Conservation (phyloP, 2,329 filamentous ascomycete species). For the Fusarium palustre region DNA sequence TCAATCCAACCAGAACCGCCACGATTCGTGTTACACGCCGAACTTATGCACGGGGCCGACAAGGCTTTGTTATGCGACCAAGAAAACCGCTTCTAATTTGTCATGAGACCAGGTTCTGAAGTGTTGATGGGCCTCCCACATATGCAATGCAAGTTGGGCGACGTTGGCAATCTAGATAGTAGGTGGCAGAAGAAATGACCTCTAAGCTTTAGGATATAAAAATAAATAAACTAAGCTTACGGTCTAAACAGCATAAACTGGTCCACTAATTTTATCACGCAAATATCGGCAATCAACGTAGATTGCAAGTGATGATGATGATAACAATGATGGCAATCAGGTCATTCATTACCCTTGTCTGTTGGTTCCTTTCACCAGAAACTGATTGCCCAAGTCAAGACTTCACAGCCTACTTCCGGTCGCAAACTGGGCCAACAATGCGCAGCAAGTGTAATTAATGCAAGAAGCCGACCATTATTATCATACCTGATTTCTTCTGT, state of each 20-base stretch:
- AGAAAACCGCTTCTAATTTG: conserved; percentile 21
- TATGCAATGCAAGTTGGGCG: neutral
- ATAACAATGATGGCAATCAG: neutral
- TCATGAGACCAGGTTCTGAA: conserved; percentile 16
- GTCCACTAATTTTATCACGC: too few relatives aligned
- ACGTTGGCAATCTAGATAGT: too few relatives aligned
- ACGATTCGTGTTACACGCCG: conserved; percentile 1
- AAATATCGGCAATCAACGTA: neutral
- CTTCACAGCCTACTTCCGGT: conserved; percentile 16
- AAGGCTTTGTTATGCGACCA: neutral
- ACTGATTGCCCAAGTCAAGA: neutral
- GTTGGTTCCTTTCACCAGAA: too few relatives aligned
- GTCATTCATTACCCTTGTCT: too few relatives aligned
- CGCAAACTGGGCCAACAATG: neutral
- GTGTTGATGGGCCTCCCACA: conserved; percentile 40
- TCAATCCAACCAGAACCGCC: conserved; percentile 20
- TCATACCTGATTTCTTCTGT: neutral
- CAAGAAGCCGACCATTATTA: neutral
- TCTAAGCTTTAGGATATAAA: too few relatives aligned
- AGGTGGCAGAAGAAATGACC: too few relatives aligned
- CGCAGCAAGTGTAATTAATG: conserved; percentile 32
- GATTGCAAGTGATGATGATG: neutral
- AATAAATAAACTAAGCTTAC: too few relatives aligned
- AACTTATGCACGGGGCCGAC: conserved; percentile 12
- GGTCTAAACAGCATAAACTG: too few relatives aligned